These are phyloP conservation scores for Sanghuangporus baumii DNA, from an alignment of 1,284 basidiomycete genomes.

Conservation along the genomic window DNA sequence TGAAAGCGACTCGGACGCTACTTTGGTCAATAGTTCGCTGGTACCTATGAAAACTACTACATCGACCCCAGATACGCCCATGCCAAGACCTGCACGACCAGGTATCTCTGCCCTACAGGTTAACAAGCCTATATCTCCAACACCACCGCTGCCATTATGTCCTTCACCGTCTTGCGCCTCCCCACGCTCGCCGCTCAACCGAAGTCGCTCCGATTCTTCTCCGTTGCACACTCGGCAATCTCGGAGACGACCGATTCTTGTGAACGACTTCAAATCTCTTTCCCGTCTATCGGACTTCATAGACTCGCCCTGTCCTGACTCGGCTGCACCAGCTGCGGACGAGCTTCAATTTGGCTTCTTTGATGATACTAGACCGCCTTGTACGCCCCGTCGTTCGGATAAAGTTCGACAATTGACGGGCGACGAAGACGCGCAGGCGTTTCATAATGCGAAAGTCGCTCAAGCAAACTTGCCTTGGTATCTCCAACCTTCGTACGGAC, in stretches of 20 bases:
- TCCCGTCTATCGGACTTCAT: constrained; percentile 36
- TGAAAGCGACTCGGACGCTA: constrained; percentile 1
- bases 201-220: constrained; percentile 23
- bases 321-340: not conserved
- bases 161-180: constrained; percentile 3
- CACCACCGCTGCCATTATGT: constrained; percentile 9
- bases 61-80: constrained; percentile 39
- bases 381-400: constrained; percentile 23
- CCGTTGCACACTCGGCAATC: constrained; percentile 7
- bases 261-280: constrained; percentile 37
- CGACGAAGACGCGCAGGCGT: constrained; percentile 39
- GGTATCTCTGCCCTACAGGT: constrained; percentile 14
- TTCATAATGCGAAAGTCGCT: constrained; percentile 31
- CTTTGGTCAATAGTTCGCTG: not conserved
- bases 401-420: constrained; percentile 40
- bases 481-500: constrained; percentile 53
- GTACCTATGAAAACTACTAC: constrained; percentile 22
- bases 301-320: constrained; percentile 28
- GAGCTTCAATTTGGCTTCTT: not conserved
- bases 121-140: constrained; percentile 31
- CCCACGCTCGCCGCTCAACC: constrained; percentile 17
- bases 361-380: not conserved
- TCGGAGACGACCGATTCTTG: constrained; percentile 32
- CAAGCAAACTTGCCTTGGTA: constrained; percentile 51
- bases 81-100: constrained; percentile 35